phyloP scores from a whole-genome alignment of 805 yeast genomes.

The Suhomyces xylopsoci region DNA sequence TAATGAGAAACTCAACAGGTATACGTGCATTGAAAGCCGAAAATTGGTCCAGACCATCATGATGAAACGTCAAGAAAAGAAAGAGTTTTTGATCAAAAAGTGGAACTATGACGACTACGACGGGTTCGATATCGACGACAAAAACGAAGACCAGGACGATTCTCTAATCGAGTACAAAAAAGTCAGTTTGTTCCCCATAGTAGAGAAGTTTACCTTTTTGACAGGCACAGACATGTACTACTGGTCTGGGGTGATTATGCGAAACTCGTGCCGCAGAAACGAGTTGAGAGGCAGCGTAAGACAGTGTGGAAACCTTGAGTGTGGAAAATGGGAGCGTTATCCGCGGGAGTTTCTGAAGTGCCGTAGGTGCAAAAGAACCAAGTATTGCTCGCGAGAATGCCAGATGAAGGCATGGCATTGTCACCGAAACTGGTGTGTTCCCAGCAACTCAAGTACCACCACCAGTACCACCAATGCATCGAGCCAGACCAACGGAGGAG shows the following conservation, averaged over 20 bases:
- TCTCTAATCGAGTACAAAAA: constrained; percentile 45
- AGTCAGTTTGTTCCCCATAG: constrained; percentile 81
- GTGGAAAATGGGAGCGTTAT: constrained; percentile 90
- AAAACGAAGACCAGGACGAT: constrained; percentile 33
- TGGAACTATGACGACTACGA: constrained; percentile 43
- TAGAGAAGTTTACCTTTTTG: constrained; percentile 78
- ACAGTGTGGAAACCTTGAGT: constrained; percentile 89
- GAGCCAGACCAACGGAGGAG: constrained; percentile 4
- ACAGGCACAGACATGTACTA: constrained; percentile 80
- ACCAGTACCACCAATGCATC: constrained; percentile 14
- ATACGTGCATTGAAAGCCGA: constrained; percentile 32
- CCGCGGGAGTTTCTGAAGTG: constrained; percentile 96
- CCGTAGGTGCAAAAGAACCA: constrained; percentile 88
- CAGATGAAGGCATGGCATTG: constrained; percentile 89
- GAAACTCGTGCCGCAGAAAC: constrained; percentile 91
- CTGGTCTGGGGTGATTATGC: constrained; percentile 98
- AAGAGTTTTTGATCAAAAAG: constrained; percentile 25
- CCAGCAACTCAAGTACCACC: constrained; percentile 34
- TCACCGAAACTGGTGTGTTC: constrained; percentile 92
- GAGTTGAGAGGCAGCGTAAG: constrained; percentile 85
- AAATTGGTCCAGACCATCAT: constrained; percentile 30
- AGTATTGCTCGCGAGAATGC: constrained; percentile 90
- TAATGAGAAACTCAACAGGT: constrained; percentile 29
- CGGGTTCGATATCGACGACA: constrained; percentile 39
- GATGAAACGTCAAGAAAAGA: constrained; percentile 31